Evolutionary conservation across 2,329 filamentous ascomycete species (phyloP).

Genomic region (Neonectria coccinea): DNA sequence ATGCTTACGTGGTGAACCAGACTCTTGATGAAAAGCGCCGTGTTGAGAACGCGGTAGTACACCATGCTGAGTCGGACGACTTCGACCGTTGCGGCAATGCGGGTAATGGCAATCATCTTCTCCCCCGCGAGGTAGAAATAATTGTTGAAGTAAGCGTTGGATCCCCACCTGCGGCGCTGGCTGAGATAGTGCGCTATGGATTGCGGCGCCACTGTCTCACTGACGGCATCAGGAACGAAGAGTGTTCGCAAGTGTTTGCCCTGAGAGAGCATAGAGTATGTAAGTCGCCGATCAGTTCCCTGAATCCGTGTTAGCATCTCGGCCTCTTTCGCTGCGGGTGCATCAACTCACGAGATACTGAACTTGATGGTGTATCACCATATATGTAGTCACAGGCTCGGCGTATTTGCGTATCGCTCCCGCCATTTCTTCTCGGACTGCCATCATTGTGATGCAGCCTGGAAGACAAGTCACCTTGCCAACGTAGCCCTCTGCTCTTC

Average conservation of each 20-base stretch:
- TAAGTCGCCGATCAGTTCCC: constrained; percentile 39
- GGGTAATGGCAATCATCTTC: constrained; percentile 54
- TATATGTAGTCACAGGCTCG: constrained; percentile 33
- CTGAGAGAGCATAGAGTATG: constrained; percentile 40
- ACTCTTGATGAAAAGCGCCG: constrained; percentile 43
- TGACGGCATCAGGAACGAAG: constrained; percentile 49
- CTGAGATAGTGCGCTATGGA: constrained; percentile 50
- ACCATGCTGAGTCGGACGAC: constrained; percentile 48
- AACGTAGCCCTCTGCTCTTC: constrained; percentile 34
- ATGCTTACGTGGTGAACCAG: constrained; percentile 18
- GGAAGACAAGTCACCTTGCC: constrained; percentile 39
- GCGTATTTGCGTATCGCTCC: constrained; percentile 39
- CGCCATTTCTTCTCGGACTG: constrained; percentile 38
- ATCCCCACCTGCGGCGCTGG: constrained; percentile 50
- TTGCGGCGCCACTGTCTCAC: constrained; percentile 51
- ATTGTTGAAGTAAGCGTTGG: constrained; percentile 53
- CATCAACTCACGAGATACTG: constrained; percentile 36
- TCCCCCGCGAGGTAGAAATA: constrained; percentile 50
- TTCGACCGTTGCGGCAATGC: constrained; percentile 47
- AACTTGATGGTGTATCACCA: constrained; percentile 39
- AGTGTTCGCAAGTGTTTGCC: constrained; percentile 42
- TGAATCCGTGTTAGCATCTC: constrained; percentile 12
- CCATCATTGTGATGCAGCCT: constrained; percentile 41
- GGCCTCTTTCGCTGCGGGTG: background rate
- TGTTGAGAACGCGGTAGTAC: constrained; percentile 51